phyloP scores from a whole-genome alignment of 139 green algal genomes.

The Chlamydomonas sphaeroides region DNA sequence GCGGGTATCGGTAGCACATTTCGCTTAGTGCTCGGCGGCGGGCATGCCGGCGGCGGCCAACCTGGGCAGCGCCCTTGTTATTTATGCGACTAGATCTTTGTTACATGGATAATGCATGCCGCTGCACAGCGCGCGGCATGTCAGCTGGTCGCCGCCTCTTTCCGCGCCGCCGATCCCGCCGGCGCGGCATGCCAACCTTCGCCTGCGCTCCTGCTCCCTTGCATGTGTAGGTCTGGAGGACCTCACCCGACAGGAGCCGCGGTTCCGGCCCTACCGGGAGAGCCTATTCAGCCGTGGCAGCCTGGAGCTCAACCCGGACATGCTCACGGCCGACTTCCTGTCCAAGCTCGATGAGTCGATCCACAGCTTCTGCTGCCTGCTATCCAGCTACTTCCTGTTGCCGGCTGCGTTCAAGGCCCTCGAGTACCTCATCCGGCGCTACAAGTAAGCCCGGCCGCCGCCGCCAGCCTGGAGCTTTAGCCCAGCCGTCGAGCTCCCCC shows the following conservation, averaged over 20 bases:
- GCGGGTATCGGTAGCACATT: not conserved
- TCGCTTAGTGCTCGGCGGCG: not conserved
- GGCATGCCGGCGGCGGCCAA: no score
- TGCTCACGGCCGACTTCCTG: constrained; percentile 67
- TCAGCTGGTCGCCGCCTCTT: no score
- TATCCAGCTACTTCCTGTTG: constrained; percentile 82
- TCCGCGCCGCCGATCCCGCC: no score
- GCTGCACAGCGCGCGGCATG: no score
- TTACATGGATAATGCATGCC: no score
- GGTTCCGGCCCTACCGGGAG: constrained; percentile 71
- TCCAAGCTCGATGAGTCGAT: constrained; percentile 67
- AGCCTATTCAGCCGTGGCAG: constrained; percentile 77
- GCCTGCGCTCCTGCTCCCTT: no score
- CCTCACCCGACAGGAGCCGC: constrained; percentile 70
- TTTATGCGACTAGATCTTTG: no score
- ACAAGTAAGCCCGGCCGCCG: constrained; percentile 66
- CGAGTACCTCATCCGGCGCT: constrained; percentile 90
- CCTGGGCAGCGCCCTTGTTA: no score
- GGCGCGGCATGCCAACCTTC: no score
- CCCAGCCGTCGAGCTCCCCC: no score
- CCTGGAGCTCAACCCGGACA: constrained; percentile 65
- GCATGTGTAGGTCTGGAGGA: constrained; percentile 90
- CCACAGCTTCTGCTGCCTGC: constrained; percentile 72
- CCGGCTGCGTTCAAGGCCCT: constrained; percentile 78
- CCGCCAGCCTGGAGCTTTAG: no score